These are phyloP conservation scores for Eucalyptus caleyi DNA, from an alignment of 345 rosid species.

Conservation along the genomic window DNA sequence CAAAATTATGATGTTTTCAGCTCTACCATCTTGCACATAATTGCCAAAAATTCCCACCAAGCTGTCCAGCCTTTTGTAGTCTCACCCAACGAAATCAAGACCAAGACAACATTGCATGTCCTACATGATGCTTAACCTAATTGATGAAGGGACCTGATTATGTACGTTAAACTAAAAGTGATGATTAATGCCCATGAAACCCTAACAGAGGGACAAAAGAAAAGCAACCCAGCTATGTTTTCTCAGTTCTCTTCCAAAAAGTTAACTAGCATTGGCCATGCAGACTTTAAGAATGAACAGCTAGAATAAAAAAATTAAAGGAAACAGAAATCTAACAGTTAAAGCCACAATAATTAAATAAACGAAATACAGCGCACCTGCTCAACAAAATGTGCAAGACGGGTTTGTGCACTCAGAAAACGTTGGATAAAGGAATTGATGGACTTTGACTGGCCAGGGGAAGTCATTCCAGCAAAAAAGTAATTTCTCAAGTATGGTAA, in stretches of 20 bases:
- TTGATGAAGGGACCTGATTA: not conserved
- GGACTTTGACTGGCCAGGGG: conserved; percentile 65
- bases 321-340: not conserved
- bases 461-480: conserved; percentile 81
- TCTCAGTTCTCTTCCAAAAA: not conserved
- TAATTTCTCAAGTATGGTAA: conserved; percentile 80
- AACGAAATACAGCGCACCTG: conserved; percentile 40
- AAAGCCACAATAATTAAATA: not conserved
- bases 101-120: not conserved
- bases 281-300: not conserved
- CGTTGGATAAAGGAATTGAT: conserved; percentile 92
- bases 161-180: not conserved
- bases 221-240: not conserved
- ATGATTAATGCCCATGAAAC: not conserved
- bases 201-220: not conserved
- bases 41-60: not conserved
- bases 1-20: not conserved
- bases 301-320: not conserved
- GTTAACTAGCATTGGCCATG: not conserved
- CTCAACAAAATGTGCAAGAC: conserved; percentile 84
- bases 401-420: conserved; percentile 80
- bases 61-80: not conserved
- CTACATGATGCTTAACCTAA: not conserved
- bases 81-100: not conserved
- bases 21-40: not conserved